Percentiles rank a stretch among this genome's conserved stretches.
Evolutionary conservation across 2,329 filamentous ascomycete species (phyloP).

Genomic region (Pestalotiopsis sp.): DNA sequence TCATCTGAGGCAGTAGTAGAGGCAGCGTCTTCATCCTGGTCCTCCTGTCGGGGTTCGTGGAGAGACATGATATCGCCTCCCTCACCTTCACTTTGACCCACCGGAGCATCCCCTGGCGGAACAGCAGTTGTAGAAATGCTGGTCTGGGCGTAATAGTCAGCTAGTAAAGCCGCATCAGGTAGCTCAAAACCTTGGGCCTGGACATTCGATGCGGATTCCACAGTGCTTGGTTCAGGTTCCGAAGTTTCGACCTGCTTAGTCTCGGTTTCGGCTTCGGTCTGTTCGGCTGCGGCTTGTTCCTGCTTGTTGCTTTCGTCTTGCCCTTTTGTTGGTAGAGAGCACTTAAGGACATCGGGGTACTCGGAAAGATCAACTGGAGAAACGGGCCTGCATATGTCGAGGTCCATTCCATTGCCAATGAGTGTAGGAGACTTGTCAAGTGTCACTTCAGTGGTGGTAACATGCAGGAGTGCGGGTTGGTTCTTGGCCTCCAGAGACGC

Average conservation of each 20-base stretch:
- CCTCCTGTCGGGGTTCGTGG: background rate
- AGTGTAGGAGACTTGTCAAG: slow-evolving; percentile 25
- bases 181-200: background rate
- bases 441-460: background rate
- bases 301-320: background rate
- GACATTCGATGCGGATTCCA: background rate
- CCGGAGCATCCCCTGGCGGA: no score
- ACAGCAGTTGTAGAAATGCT: no score
- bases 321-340: background rate
- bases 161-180: no score
- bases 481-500: background rate
- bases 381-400: slow-evolving; percentile 12
- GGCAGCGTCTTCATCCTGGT: background rate
- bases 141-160: no score
- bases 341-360: slow-evolving; percentile 5
- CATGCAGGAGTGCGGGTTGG: background rate
- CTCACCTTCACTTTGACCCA: no score
- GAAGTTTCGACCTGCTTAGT: background rate
- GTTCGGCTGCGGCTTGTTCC: no score
- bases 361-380: background rate
- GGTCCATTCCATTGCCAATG: slow-evolving; percentile 23
- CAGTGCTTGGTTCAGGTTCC: background rate
- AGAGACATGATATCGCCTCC: no score
- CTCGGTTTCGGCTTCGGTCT: no score
- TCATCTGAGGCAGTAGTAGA: slow-evolving; percentile 15